Conservation (phyloP, 208 protist genomes). For the Leishmania aethiopica region DNA sequence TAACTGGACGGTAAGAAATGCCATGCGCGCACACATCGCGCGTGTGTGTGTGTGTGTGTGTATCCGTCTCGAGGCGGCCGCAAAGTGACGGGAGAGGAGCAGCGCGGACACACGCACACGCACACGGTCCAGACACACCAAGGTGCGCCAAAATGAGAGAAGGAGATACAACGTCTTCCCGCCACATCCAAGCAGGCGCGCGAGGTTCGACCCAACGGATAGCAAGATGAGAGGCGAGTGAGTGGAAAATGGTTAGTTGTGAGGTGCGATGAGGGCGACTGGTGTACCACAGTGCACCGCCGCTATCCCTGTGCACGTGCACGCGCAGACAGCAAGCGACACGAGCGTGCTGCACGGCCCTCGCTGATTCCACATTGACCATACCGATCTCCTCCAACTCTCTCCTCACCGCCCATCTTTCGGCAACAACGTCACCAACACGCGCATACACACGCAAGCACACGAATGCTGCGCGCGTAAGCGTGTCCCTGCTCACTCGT, state of each 20-base stretch:
- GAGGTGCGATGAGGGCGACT: neutral
- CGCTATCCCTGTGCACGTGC: neutral
- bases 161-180: neutral
- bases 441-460: slow-evolving; percentile 1
- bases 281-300: neutral
- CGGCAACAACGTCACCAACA: neutral
- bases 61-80: neutral
- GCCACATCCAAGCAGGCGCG: neutral
- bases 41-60: neutral
- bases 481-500: slow-evolving; percentile 46
- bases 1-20: neutral
- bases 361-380: neutral
- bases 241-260: neutral
- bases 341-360: neutral
- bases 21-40: neutral
- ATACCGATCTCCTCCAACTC: neutral
- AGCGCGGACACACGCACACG: neutral
- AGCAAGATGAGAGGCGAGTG: neutral
- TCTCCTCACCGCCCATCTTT: neutral
- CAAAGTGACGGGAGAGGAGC: neutral
- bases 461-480: neutral
- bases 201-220: neutral
- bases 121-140: neutral
- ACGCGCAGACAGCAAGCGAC: neutral
- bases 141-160: neutral